Percentiles rank a stretch among this genome's conserved stretches.
Evolutionary conservation across 805 yeast genomes (phyloP).

Genomic region (Barnettozyma sucrosica): DNA sequence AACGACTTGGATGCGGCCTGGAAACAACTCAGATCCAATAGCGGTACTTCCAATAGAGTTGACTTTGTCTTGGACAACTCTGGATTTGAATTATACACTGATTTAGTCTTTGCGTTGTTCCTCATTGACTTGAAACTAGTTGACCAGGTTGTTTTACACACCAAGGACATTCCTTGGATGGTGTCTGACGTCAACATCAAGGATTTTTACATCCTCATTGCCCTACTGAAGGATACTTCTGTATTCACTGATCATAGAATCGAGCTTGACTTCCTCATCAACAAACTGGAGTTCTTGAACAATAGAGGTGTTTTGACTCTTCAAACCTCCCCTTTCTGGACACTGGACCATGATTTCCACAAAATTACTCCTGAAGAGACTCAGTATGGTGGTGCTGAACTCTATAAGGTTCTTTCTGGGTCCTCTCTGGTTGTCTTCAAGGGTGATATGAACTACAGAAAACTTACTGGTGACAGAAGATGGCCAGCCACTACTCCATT

Average conservation of each 20-base stretch:
- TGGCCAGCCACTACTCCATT: slow-evolving; percentile 87
- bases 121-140: slow-evolving; percentile 67
- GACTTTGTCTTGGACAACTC: slow-evolving; percentile 89
- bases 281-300: slow-evolving; percentile 39
- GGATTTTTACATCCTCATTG: slow-evolving; percentile 59
- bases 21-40: slow-evolving; percentile 35
- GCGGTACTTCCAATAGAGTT: slow-evolving; percentile 35
- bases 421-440: slow-evolving; percentile 77
- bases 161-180: slow-evolving; percentile 94
- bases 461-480: slow-evolving; percentile 81
- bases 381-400: slow-evolving; percentile 50
- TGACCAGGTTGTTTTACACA: slow-evolving; percentile 66
- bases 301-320: slow-evolving; percentile 43
- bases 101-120: slow-evolving; percentile 58
- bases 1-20: slow-evolving; percentile 74
- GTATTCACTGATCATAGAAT: slow-evolving; percentile 44
- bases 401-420: slow-evolving; percentile 54
- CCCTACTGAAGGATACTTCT: slow-evolving; percentile 45
- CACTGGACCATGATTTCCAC: slow-evolving; percentile 73
- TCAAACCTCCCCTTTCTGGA: slow-evolving; percentile 78
- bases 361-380: slow-evolving; percentile 47
- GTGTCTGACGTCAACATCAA: slow-evolving; percentile 90
- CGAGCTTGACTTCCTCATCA: slow-evolving; percentile 44
- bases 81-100: slow-evolving; percentile 94
- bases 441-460: slow-evolving; percentile 95